Conservation (phyloP, 176 grass and related monocot genomes). For the Calamus simplicifolius region DNA sequence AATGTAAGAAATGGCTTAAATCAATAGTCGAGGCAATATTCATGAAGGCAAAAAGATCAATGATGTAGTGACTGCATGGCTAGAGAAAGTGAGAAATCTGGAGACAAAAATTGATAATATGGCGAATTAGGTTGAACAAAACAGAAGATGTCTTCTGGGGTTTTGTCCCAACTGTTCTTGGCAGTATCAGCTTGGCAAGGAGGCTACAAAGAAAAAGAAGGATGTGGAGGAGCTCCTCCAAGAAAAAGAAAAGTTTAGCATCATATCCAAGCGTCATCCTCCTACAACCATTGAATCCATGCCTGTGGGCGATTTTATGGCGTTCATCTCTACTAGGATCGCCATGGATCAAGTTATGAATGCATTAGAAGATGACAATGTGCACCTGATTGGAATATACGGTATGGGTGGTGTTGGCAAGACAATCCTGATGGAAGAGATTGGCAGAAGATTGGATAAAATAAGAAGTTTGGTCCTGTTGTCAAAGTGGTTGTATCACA, state of each 20-base stretch:
- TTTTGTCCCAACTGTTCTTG: not conserved
- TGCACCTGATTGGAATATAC: slow-evolving; percentile 17
- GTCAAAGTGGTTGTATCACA: slow-evolving; percentile 13
- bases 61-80: not conserved
- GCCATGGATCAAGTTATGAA: slow-evolving; percentile 2
- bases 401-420: slow-evolving; percentile 29
- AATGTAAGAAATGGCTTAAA: not conserved
- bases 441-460: slow-evolving; percentile 4
- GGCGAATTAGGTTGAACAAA: too few relatives aligned
- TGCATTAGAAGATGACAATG: slow-evolving; percentile 14
- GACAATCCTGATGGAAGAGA: slow-evolving; percentile 14
- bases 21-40: not conserved
- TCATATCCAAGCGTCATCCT: not conserved
- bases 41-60: too few relatives aligned
- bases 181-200: not conserved
- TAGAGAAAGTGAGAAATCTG: not conserved
- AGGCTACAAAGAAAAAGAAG: not conserved
- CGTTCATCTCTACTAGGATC: slow-evolving; percentile 8
- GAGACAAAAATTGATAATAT: not conserved
- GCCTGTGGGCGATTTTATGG: slow-evolving; percentile 3
- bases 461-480: slow-evolving; percentile 12
- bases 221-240: not conserved
- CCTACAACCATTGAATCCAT: not conserved
- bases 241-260: not conserved
- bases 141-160: too few relatives aligned